Conservation (phyloP, 176 grass and related monocot genomes). For the Oryza glumipatula region DNA sequence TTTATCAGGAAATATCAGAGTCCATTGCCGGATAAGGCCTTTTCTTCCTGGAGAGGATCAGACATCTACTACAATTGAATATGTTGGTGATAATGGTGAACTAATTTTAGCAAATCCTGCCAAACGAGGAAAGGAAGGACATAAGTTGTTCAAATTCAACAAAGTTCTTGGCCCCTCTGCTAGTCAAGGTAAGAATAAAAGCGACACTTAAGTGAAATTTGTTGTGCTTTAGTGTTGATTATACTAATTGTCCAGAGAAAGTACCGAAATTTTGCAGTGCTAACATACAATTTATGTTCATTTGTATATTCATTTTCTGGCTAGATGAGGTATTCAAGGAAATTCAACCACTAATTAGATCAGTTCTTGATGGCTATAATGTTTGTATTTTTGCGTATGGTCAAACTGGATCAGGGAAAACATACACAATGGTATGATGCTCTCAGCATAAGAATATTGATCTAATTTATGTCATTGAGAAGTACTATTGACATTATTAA, state of each 20-base stretch:
- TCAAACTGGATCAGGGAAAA: constrained; percentile 99
- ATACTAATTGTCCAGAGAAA: constrained; percentile 6
- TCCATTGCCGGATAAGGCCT: constrained; percentile 88
- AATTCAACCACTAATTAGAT: constrained; percentile 80
- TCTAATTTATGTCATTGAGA: background rate
- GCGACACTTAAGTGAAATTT: background rate
- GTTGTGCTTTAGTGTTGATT: constrained; percentile 3
- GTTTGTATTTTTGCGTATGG: constrained; percentile 99
- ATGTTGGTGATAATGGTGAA: constrained; percentile 67
- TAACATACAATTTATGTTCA: background rate
- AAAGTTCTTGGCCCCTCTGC: constrained; percentile 63
- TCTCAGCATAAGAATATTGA: constrained; percentile 13
- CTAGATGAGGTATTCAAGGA: constrained; percentile 88
- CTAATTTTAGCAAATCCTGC: constrained; percentile 64
- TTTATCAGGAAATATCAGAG: constrained; percentile 87
- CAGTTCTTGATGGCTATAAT: constrained; percentile 93
- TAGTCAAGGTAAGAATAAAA: constrained; percentile 69
- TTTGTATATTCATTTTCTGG: constrained; percentile 21
- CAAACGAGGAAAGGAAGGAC: constrained; percentile 67
- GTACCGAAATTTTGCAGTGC: constrained; percentile 13
- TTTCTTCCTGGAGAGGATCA: constrained; percentile 74
- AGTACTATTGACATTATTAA: background rate
- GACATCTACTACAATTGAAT: constrained; percentile 52
- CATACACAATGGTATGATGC: constrained; percentile 88
- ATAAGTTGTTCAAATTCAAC: constrained; percentile 81